Conservation (phyloP, 1,284 basidiomycete genomes). For the Stereum hirsutum region DNA sequence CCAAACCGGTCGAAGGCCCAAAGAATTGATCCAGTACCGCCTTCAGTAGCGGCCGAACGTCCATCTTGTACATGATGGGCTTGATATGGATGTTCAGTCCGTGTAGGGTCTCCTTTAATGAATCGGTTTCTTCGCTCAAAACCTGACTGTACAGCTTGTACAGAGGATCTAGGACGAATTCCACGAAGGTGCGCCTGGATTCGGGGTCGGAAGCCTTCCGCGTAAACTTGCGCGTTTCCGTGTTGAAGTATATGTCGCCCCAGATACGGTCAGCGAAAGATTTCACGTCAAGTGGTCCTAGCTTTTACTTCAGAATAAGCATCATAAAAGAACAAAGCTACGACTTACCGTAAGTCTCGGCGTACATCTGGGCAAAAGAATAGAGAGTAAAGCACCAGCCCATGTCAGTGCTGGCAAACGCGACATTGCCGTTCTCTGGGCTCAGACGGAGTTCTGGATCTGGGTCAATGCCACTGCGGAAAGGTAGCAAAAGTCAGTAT, state of each 20-base stretch:
- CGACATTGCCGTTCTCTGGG: slow-evolving; percentile 94
- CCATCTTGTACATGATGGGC: slow-evolving; percentile 96
- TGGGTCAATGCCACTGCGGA: slow-evolving; percentile 71
- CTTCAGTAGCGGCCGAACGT: slow-evolving; percentile 90
- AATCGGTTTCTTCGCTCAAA: slow-evolving; percentile 84
- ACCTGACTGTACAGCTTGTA: slow-evolving; percentile 98
- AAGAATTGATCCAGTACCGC: slow-evolving; percentile 95
- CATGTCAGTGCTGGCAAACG: slow-evolving; percentile 96
- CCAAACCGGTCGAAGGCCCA: slow-evolving; percentile 79
- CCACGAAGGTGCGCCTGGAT: slow-evolving; percentile 82
- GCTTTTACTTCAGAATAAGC: slow-evolving; percentile 4
- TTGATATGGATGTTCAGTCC: slow-evolving; percentile 83
- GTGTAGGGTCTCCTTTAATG: slow-evolving; percentile 75
- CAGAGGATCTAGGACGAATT: slow-evolving; percentile 93
- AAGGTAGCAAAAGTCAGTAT: not conserved
- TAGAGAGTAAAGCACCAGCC: slow-evolving; percentile 94
- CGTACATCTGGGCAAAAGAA: slow-evolving; percentile 96
- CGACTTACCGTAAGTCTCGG: slow-evolving; percentile 76
- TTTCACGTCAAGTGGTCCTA: slow-evolving; percentile 56
- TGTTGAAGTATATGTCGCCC: slow-evolving; percentile 96
- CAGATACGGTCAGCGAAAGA: slow-evolving; percentile 84
- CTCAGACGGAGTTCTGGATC: slow-evolving; percentile 83
- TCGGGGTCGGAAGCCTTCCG: slow-evolving; percentile 80
- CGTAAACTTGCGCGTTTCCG: slow-evolving; percentile 80
- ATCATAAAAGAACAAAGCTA: slow-evolving; percentile 2